Conservation (phyloP, 192 early-diverging fungal species). For the Coemansia sp. region DNA sequence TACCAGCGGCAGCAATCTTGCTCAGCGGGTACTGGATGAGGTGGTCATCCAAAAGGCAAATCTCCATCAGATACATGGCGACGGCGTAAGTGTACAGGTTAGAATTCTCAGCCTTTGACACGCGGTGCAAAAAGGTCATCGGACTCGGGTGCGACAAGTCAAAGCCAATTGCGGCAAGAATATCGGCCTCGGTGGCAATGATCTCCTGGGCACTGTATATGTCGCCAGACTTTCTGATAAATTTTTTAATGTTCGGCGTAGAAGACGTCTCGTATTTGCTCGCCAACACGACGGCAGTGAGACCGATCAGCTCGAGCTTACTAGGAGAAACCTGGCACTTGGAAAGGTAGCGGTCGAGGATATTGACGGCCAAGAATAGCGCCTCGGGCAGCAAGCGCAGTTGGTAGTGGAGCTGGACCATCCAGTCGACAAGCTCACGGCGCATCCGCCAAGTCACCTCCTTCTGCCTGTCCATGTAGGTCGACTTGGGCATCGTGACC, state of each 20-base stretch:
- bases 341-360: conserved; percentile 96
- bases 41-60: conserved; percentile 82
- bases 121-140: conserved; percentile 58
- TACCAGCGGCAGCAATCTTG: conserved; percentile 72
- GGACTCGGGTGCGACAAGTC: conserved; percentile 77
- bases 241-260: conserved; percentile 80
- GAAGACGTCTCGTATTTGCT: conserved; percentile 94
- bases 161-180: conserved; percentile 86
- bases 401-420: conserved; percentile 88
- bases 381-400: conserved; percentile 94
- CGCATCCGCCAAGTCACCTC: conserved; percentile 74
- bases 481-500: too few species aligned
- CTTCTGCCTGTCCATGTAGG: too few species aligned
- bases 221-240: conserved; percentile 83
- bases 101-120: conserved; percentile 87
- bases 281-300: conserved; percentile 87
- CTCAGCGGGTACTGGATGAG: conserved; percentile 75
- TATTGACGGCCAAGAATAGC: conserved; percentile 89
- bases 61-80: conserved; percentile 96
- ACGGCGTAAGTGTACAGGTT: conserved; percentile 87
- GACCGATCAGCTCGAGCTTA: conserved; percentile 93
- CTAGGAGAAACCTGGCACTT: conserved; percentile 74
- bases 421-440: conserved; percentile 89
- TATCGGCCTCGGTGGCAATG: conserved; percentile 86
- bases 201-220: conserved; percentile 83